Conservation (phyloP, 164 flowering plant genomes). For the Chimonanthus praecox region DNA sequence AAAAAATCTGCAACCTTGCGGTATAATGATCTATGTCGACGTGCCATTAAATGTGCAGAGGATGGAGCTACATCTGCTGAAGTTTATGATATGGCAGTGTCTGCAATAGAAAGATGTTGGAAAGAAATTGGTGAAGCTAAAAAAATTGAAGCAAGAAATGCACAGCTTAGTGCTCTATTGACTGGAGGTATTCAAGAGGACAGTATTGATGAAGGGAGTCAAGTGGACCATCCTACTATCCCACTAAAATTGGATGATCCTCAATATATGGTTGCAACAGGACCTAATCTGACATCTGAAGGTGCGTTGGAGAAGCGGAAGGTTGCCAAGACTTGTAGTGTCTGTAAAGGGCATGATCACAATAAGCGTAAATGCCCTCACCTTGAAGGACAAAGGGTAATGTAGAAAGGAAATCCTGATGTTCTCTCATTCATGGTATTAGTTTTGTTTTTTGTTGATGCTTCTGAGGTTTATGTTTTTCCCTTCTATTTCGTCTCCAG, state of each 20-base stretch:
- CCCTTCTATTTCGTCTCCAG: not conserved
- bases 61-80: conserved; percentile 8
- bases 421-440: not conserved
- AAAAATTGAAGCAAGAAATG: conserved; percentile 10
- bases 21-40: conserved; percentile 8
- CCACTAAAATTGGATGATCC: conserved; percentile 7
- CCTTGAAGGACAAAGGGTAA: conserved; percentile 6
- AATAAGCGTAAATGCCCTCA: conserved; percentile 6
- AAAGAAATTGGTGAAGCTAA: conserved; percentile 6
- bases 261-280: not conserved
- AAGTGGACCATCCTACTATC: not conserved
- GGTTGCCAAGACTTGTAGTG: conserved; percentile 3
- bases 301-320: not conserved
- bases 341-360: conserved; percentile 2
- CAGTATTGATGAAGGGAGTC: conserved; percentile 2
- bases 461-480: not conserved
- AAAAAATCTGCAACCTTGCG: conserved; percentile 5
- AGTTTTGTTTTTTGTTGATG: not conserved
- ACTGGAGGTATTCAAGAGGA: conserved; percentile 3
- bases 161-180: conserved; percentile 4
- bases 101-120: conserved; percentile 1
- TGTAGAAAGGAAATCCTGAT: not conserved
- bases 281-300: not conserved
- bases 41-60: conserved; percentile 8
- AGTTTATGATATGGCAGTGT: conserved; percentile 4